Conservation (phyloP, 306 rosid species). For the Abrus pulchellus region DNA sequence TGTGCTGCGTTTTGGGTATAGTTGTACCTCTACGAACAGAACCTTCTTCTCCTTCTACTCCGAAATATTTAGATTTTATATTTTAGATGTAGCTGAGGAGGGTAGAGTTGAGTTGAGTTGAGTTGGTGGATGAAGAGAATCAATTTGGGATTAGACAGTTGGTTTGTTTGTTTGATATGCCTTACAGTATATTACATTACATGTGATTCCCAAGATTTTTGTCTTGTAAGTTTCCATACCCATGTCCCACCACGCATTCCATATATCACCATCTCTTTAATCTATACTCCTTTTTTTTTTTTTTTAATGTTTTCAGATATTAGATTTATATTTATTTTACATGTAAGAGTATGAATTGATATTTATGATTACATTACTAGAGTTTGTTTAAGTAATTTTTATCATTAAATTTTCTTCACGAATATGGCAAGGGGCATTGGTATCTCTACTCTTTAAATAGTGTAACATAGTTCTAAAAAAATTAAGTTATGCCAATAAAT, state of each 20-base stretch:
- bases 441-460: too few species aligned
- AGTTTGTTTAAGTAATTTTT: too few species aligned
- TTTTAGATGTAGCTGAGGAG: neutral
- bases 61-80: neutral
- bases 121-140: constrained; percentile 50
- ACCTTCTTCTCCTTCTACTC: constrained; percentile 41
- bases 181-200: constrained; percentile 49
- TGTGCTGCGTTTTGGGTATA: constrained; percentile 23
- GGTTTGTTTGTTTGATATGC: constrained; percentile 52
- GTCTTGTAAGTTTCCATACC: constrained; percentile 47
- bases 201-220: constrained; percentile 59
- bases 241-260: constrained; percentile 51
- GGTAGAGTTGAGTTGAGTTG: constrained; percentile 10
- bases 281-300: neutral
- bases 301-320: neutral
- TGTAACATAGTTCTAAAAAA: too few species aligned
- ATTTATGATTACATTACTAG: neutral
- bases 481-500: too few species aligned
- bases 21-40: constrained; percentile 41
- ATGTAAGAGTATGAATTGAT: neutral
- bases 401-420: too few species aligned
- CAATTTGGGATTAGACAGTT: constrained; percentile 50
- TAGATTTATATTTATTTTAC: neutral
- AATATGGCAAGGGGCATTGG: too few species aligned
- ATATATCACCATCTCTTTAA: constrained; percentile 36